phyloP scores from a whole-genome alignment of 345 rosid species.

The Cardiospermum halicacabum region DNA sequence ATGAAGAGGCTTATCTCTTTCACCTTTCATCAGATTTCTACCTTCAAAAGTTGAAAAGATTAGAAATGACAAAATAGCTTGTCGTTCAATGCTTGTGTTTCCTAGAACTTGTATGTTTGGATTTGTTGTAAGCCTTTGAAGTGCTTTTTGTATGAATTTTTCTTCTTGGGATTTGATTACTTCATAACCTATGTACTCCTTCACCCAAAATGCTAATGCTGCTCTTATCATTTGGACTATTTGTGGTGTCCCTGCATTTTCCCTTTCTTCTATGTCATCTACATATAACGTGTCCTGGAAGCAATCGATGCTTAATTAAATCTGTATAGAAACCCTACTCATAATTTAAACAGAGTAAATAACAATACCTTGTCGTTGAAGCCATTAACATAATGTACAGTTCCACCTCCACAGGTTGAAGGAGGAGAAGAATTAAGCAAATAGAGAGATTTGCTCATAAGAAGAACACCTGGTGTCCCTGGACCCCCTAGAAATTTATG shows the following conservation, averaged over 20 bases:
- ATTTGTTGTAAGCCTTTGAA: slow-evolving; percentile 38
- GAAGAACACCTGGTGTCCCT: slow-evolving; percentile 51
- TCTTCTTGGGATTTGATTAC: slow-evolving; percentile 34
- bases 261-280: slow-evolving; percentile 49
- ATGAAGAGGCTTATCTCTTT: slow-evolving; percentile 49
- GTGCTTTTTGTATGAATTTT: slow-evolving; percentile 30
- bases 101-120: slow-evolving; percentile 42
- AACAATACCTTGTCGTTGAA: slow-evolving; percentile 39
- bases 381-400: slow-evolving; percentile 52
- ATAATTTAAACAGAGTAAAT: no score
- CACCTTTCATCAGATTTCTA: no score
- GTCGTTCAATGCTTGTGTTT: slow-evolving; percentile 28
- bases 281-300: slow-evolving; percentile 55
- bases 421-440: slow-evolving; percentile 43
- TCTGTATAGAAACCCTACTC: no score
- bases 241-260: slow-evolving; percentile 57
- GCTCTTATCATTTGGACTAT: slow-evolving; percentile 52
- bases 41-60: no score
- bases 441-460: slow-evolving; percentile 46
- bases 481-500: slow-evolving; percentile 68
- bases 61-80: slow-evolving; percentile 52
- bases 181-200: slow-evolving; percentile 37
- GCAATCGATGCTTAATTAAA: not conserved
- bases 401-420: slow-evolving; percentile 65
- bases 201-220: slow-evolving; percentile 54